These are phyloP conservation scores for Apiospora rasikravindrae DNA, from an alignment of 2,329 filamentous ascomycete species.

Conservation along the genomic window DNA sequence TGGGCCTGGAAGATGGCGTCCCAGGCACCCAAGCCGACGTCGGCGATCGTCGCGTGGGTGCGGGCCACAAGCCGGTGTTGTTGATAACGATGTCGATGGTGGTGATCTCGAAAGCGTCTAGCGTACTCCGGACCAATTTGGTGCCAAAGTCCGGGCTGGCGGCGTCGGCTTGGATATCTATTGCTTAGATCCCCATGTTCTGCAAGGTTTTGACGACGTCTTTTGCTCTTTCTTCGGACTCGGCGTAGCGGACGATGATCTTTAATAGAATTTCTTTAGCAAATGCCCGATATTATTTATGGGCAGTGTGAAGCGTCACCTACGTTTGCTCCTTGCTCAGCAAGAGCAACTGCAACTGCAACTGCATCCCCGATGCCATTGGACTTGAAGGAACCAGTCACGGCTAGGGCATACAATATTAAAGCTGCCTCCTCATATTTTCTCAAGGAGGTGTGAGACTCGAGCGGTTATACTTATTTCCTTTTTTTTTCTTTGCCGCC, in stretches of 20 bases:
- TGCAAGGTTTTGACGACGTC: neutral
- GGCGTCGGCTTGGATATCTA: constrained; percentile 41
- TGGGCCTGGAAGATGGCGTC: constrained; percentile 40
- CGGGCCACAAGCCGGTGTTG: constrained; percentile 41
- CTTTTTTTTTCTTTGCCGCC: no score
- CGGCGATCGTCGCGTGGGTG: constrained; percentile 29
- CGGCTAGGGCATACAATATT: neutral
- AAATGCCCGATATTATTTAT: neutral
- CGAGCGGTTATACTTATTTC: no score
- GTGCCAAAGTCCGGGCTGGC: constrained; percentile 36
- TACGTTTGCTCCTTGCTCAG: neutral
- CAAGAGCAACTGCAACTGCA: neutral
- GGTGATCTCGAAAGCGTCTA: constrained; percentile 40
- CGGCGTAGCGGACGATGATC: neutral
- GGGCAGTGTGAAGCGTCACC: neutral
- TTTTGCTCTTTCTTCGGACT: neutral
- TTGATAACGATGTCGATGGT: constrained; percentile 50
- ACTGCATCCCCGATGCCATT: neutral
- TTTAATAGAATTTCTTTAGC: neutral
- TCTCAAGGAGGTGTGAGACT: no score
- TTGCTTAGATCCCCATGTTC: constrained; percentile 34
- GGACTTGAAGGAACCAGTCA: neutral
- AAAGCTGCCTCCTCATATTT: neutral
- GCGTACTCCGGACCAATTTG: constrained; percentile 40
- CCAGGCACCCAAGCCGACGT: constrained; percentile 34